Percentiles rank a stretch among this genome's conserved stretches.
Conservation (phyloP, 1,284 basidiomycete species). For the Pseudozyma tsukubaensis region DNA sequence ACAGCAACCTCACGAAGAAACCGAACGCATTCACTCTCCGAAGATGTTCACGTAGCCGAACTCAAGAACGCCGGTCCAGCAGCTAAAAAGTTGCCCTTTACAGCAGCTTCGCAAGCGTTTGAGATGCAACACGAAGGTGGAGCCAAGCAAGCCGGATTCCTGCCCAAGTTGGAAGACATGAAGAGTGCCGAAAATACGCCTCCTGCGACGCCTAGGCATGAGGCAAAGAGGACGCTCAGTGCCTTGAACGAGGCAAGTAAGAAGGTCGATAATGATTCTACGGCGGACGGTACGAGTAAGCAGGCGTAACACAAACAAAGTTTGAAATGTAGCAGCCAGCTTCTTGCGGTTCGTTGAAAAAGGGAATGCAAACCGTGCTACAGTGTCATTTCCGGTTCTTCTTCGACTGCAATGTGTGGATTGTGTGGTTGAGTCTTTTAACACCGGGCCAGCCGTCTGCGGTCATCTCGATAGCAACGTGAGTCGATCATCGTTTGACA, state of each 20-base stretch:
- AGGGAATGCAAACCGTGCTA: too few species aligned
- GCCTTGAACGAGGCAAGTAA: not conserved
- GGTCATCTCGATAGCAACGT: too few species aligned
- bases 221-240: conserved; percentile 12
- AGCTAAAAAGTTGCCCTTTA: conserved; percentile 44
- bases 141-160: conserved; percentile 27
- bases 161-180: conserved; percentile 48
- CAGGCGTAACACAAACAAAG: too few species aligned
- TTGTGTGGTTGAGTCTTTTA: too few species aligned
- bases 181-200: conserved; percentile 55
- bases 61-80: conserved; percentile 47
- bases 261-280: not conserved
- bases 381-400: too few species aligned
- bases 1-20: conserved; percentile 30
- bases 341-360: too few species aligned
- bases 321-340: too few species aligned
- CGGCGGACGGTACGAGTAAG: not conserved
- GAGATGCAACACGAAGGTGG: conserved; percentile 45
- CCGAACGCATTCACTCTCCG: conserved; percentile 52
- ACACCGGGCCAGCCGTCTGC: too few species aligned
- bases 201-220: conserved; percentile 35
- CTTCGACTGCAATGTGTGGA: too few species aligned
- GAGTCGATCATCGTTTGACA: too few species aligned
- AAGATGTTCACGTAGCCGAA: conserved; percentile 47
- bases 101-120: conserved; percentile 47